Evolutionary conservation across 768 basidiomycete genomes (phyloP).

Genomic region (Infundibulicybe gibba): DNA sequence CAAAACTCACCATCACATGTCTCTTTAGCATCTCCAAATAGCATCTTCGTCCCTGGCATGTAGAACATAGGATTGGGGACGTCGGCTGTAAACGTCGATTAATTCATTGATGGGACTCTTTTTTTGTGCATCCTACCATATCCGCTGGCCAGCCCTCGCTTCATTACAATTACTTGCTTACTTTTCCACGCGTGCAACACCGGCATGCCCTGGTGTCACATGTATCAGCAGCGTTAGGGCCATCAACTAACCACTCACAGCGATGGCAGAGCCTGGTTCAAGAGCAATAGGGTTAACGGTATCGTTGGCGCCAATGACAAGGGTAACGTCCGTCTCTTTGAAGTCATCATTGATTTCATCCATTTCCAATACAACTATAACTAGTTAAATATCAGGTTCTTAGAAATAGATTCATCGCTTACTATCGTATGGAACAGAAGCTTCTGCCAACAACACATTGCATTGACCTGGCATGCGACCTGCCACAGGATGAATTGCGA

Average conservation of each 20-base stretch:
- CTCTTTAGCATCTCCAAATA: constrained; percentile 90
- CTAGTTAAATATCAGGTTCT: neutral
- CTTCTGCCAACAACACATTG: constrained; percentile 88
- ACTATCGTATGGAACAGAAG: constrained; percentile 89
- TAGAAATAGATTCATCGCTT: constrained; percentile 16
- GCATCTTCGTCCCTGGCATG: constrained; percentile 86
- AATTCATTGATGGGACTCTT: too few species aligned
- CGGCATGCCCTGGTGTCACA: constrained; percentile 68
- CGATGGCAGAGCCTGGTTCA: constrained; percentile 83
- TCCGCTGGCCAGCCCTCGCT: constrained; percentile 84
- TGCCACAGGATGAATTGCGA: constrained; percentile 88
- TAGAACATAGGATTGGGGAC: constrained; percentile 95
- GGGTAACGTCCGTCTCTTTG: constrained; percentile 81
- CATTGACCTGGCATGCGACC: constrained; percentile 94
- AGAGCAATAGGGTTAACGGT: constrained; percentile 90
- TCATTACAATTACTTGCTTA: constrained; percentile 91
- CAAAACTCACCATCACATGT: constrained; percentile 71
- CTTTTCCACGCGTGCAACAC: constrained; percentile 93
- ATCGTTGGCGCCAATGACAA: constrained; percentile 91
- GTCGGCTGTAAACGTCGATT: constrained; percentile 49
- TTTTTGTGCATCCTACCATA: constrained; percentile 52
- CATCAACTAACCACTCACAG: constrained; percentile 31
- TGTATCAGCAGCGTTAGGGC: neutral
- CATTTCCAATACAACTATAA: constrained; percentile 86
- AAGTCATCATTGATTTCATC: constrained; percentile 95